Conservation (phyloP, 306 rosid genomes). For the Ceratonia siliqua region DNA sequence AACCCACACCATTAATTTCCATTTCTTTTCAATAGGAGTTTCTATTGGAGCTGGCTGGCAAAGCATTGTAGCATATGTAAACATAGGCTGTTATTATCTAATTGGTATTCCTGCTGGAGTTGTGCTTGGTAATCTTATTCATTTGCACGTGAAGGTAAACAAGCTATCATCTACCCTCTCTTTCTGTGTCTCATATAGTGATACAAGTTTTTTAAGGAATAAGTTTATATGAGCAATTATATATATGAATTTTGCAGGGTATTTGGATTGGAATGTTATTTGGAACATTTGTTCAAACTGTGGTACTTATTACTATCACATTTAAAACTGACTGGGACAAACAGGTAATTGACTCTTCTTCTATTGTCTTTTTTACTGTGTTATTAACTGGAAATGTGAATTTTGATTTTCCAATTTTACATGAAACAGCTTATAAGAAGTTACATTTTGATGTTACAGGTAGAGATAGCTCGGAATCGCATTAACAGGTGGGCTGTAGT, state of each 20-base stretch:
- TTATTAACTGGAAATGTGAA: neutral
- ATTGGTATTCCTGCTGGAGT: slow-evolving; percentile 59
- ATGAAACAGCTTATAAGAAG: neutral
- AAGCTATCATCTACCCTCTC: neutral
- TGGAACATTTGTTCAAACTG: slow-evolving; percentile 60
- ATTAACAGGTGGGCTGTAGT: slow-evolving; percentile 41
- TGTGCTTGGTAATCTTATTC: slow-evolving; percentile 40
- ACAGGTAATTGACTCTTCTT: slow-evolving; percentile 40
- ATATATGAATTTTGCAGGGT: slow-evolving; percentile 42
- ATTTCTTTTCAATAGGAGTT: slow-evolving; percentile 40
- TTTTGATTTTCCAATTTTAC: neutral
- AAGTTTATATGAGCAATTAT: neutral
- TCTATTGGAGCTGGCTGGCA: slow-evolving; percentile 73
- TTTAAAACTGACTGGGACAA: slow-evolving; percentile 62
- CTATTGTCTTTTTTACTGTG: neutral
- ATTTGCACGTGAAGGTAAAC: slow-evolving; percentile 48
- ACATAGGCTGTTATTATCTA: slow-evolving; percentile 56
- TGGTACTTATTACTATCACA: slow-evolving; percentile 44
- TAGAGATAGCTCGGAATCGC: slow-evolving; percentile 43
- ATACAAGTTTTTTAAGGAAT: neutral
- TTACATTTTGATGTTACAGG: slow-evolving; percentile 30
- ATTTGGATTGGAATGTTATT: slow-evolving; percentile 70
- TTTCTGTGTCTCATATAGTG: neutral
- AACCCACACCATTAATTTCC: too few relatives aligned
- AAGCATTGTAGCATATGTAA: slow-evolving; percentile 57